These are phyloP conservation scores for Telopea speciosissima DNA, from an alignment of 177 flowering plant genomes.

Conservation along the genomic window DNA sequence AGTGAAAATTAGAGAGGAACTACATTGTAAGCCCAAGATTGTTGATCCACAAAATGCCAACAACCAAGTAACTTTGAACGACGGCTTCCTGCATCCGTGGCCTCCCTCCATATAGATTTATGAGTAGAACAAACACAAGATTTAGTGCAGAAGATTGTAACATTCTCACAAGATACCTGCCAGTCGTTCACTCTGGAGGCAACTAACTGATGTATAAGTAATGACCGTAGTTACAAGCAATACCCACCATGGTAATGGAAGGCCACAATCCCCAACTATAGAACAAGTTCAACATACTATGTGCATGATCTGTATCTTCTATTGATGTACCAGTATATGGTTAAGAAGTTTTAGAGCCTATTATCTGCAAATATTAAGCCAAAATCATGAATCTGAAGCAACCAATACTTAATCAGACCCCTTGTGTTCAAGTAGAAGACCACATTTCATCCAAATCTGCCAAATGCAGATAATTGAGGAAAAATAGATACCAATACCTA, in stretches of 20 bases:
- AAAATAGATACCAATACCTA: constrained; percentile 4
- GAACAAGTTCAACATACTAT: constrained; percentile 8
- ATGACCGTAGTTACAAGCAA: constrained; percentile 12
- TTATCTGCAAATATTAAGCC: constrained; percentile 13
- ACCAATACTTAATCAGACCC: constrained; percentile 11
- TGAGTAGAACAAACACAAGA: constrained; percentile 17
- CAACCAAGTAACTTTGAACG: constrained; percentile 17
- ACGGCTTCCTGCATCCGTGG: constrained; percentile 20
- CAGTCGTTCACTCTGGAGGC: constrained; percentile 17
- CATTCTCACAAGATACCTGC: constrained; percentile 23
- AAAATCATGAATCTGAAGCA: constrained; percentile 14
- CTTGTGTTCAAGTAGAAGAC: background rate
- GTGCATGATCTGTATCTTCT: constrained; percentile 15
- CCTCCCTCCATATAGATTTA: constrained; percentile 21
- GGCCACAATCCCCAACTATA: constrained; percentile 4
- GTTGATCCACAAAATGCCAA: background rate
- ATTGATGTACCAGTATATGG: constrained; percentile 4
- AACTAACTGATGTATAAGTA: constrained; percentile 10
- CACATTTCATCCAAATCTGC: background rate
- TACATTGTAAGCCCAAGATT: background rate
- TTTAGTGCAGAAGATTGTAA: constrained; percentile 13
- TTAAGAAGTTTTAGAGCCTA: constrained; percentile 8
- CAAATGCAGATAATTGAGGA: constrained; percentile 7
- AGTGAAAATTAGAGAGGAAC: background rate
- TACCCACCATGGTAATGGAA: background rate